Evolutionary conservation across 192 early-diverging fungal genomes (phyloP), one percentile per base, ranked within the genome.

Genomic region (Rhizoclosmatium sp.): DNA sequence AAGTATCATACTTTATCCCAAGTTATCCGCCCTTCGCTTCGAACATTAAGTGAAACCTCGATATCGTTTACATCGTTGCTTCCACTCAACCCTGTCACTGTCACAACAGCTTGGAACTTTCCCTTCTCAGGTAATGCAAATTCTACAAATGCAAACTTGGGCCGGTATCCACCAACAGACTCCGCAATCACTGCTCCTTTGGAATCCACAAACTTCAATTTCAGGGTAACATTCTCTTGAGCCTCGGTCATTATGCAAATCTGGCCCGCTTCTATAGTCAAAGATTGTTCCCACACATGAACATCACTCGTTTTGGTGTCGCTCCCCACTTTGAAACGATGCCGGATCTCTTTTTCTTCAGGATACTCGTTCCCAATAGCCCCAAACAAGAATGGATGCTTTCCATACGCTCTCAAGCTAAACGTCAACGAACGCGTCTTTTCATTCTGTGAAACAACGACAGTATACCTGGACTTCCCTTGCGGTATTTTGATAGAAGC

Each of bases 381-480:
- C 4, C 70, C 74, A 41, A 97, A 83, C 56, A 74, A 76, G 75
- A 96, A 89, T 40, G 90, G 87, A 7, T 91, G 88, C 47, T 87
- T 80, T 23, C 90, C 89, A 75, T 92, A 93, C 1, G 85, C 92
- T 51, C 93, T 86, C 65, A 97, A 78, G 2, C 93, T 93, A 75
- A 94, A 96, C 71, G 91, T 88, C n/a, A 96, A 85, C 19, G 92
- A 68, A 69, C 88, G 81, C 2, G 80, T 83, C 76, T 93, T 93
- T 51, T 94, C 87, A 77, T 91, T 92, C 81, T 96, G 95, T 3
- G 93, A 93, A 21, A 95, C 83, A 14, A 97, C 95, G 76, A 95
- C 83, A 0, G 94, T 95, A 79, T 92, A 93, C 42, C 86, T 70
- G 16, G 78, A 85, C 65, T 86, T 80, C 21, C 89, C 89, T 47